These are phyloP conservation scores for Candolleomyces eurysporus DNA, from an alignment of 768 basidiomycete genomes.

Conservation along the genomic window DNA sequence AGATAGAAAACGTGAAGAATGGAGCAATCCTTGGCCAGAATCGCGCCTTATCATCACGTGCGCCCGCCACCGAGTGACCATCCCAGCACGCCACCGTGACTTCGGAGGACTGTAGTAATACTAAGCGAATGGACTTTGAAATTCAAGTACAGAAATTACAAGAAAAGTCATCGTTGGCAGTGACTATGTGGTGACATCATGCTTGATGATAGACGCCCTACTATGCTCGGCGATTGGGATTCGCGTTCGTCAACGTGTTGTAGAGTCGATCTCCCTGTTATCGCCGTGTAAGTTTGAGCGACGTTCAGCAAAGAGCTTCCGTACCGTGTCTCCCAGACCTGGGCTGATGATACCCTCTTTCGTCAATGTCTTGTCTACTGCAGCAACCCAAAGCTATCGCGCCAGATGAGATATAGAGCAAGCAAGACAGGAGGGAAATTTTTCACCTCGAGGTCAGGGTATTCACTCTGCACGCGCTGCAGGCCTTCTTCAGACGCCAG, in stretches of 20 bases:
- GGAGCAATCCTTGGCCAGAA: conserved; percentile 40
- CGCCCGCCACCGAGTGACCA: background rate
- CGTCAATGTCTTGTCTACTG: conserved; percentile 73
- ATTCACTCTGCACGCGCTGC: conserved; percentile 55
- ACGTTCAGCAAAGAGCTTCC: too few relatives aligned
- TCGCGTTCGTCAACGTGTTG: conserved; percentile 18
- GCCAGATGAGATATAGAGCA: background rate
- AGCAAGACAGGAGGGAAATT: conserved; percentile 5
- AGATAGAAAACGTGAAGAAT: conserved; percentile 18
- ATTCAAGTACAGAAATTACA: too few relatives aligned
- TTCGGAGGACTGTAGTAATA: background rate
- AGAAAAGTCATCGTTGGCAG: too few relatives aligned
- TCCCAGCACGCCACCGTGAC: background rate
- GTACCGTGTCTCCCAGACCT: conserved; percentile 73
- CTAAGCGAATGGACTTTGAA: too few relatives aligned
- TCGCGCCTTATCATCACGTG: conserved; percentile 39
- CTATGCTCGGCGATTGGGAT: background rate
- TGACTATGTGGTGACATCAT: too few relatives aligned
- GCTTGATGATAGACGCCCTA: background rate
- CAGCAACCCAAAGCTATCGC: conserved; percentile 80
- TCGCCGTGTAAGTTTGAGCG: too few relatives aligned
- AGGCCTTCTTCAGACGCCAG: conserved; percentile 79
- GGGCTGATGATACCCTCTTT: conserved; percentile 79
- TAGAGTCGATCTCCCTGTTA: conserved; percentile 1
- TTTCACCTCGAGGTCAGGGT: conserved; percentile 80